phyloP scores from a whole-genome alignment of 345 rosid genomes.

The Boechera retrofracta region DNA sequence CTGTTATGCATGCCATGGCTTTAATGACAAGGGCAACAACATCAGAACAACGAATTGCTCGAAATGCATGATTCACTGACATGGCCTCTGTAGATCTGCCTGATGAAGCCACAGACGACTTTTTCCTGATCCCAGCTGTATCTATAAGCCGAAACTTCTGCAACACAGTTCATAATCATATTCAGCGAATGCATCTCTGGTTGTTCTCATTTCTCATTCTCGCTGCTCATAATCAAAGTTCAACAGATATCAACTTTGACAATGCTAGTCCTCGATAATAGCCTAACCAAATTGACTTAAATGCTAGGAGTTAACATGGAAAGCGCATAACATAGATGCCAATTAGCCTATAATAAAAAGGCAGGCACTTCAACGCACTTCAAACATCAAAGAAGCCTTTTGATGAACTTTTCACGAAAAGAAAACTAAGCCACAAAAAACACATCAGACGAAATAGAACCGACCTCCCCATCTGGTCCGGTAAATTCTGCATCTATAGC shows the following conservation, averaged over 20 bases:
- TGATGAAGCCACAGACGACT: slow-evolving; percentile 85
- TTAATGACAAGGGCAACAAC: slow-evolving; percentile 96
- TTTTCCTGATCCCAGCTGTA: slow-evolving; percentile 97
- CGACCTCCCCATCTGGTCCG: slow-evolving; percentile 90
- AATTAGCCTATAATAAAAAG: background rate
- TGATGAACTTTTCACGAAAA: background rate
- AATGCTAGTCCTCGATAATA: slow-evolving; percentile 18
- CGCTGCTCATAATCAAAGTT: slow-evolving; percentile 20
- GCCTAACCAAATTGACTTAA: slow-evolving; percentile 7
- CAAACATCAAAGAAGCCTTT: slow-evolving; percentile 6
- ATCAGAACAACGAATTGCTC: slow-evolving; percentile 92
- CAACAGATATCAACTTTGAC: background rate
- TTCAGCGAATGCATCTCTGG: slow-evolving; percentile 11
- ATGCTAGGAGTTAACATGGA: slow-evolving; percentile 20
- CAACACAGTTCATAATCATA: slow-evolving; percentile 37
- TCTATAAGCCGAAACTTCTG: slow-evolving; percentile 94
- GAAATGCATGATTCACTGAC: slow-evolving; percentile 93
- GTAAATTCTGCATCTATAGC: slow-evolving; percentile 92
- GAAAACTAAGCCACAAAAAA: slow-evolving; percentile 23
- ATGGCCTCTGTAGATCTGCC: slow-evolving; percentile 90
- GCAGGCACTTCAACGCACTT: background rate
- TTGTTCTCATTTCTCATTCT: background rate
- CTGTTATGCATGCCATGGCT: slow-evolving; percentile 95
- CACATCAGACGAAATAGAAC: slow-evolving; percentile 17
- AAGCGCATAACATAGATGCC: slow-evolving; percentile 8